Evolutionary conservation across 2,329 filamentous ascomycete species (phyloP), one percentile per base, ranked within the genome.

Genomic region (Neobulgaria alba): DNA sequence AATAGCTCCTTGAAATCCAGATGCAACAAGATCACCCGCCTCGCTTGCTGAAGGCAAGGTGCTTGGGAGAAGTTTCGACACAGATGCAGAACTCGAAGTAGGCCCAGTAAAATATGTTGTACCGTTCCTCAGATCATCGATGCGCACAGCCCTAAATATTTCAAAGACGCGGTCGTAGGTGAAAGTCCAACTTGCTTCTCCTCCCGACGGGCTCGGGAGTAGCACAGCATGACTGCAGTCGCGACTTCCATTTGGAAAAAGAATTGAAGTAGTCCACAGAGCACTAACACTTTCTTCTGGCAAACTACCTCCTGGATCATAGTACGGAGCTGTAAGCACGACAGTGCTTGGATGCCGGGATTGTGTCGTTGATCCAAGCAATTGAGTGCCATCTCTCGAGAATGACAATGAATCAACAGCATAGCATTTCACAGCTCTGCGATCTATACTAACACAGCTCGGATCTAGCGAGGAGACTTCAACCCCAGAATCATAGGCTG

Each of bases 401-500:
- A 92, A 92, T 3, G 77, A 72, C 35, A 92, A 63, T 2, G 77
- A 69, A 56, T 90, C 85, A 3, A 89, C 82, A 2, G 73, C 74
- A 55, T 85, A 79, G 55, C 85, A 90, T 55, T 88, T 86, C 42
- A 90, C 84, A 9, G 84, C 76, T 51, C 85, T 72, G 53, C 82
- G 73, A 51, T 88, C 82, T 0, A 76, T 83, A 10, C 74, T 62
- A 19, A 81, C 55, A 18, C 76, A 77, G 39, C 70, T 74, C 2
- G 79, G 68, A 35, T 75, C 76, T 29, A 94, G 66, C 4, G 86
- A 84, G 19, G 85, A 79, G 0, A 95, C 84, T 60, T 95, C 88
- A 47, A 95, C 89, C n/a, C 85, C 85, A 41, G 85, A 84, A 56
- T 87, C 79, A 61, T 89, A 93, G 5, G 87, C 87, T 12, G 86